Conservation (phyloP, 495 filamentous ascomycete genomes). For the Tuber calosporum region DNA sequence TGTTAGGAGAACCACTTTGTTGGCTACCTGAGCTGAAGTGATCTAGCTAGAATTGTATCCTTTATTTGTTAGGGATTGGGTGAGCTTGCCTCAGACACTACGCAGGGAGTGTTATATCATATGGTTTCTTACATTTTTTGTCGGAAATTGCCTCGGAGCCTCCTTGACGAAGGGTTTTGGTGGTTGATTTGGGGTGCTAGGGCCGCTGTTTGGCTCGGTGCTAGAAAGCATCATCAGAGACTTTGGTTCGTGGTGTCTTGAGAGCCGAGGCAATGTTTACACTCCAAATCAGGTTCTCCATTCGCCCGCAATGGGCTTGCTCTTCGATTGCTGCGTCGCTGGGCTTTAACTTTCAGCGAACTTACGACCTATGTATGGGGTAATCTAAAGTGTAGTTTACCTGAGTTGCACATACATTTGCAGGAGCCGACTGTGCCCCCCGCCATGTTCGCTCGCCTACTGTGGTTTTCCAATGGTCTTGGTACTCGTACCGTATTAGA, state of each 20-base stretch:
- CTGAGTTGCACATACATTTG: conserved; percentile 45
- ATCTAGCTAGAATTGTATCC: conserved; percentile 52
- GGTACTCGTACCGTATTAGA: not conserved
- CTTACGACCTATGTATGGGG: not conserved
- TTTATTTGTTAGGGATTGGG: not conserved
- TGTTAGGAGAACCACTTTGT: conserved; percentile 70
- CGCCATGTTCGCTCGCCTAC: conserved; percentile 65
- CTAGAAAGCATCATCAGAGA: conserved; percentile 3
- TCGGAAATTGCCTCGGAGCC: conserved; percentile 56
- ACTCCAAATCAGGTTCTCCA: conserved; percentile 69
- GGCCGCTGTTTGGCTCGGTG: conserved; percentile 61
- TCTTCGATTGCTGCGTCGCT: conserved; percentile 59
- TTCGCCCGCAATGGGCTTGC: conserved; percentile 62
- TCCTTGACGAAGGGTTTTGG: conserved; percentile 50
- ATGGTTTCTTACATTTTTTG: conserved; percentile 55
- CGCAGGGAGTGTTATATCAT: not conserved
- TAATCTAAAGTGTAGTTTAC: conserved; percentile 1
- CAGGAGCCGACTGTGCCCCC: conserved; percentile 69
- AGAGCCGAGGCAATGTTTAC: conserved; percentile 14
- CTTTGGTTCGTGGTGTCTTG: not conserved
- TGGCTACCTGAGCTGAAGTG: conserved; percentile 67
- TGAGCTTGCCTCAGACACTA: not conserved
- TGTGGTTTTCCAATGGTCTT: conserved; percentile 12
- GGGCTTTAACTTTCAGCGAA: conserved; percentile 45
- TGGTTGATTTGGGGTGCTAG: conserved; percentile 63